phyloP scores from a whole-genome alignment of 805 yeast species.

The Kregervanrija fluxuum region DNA sequence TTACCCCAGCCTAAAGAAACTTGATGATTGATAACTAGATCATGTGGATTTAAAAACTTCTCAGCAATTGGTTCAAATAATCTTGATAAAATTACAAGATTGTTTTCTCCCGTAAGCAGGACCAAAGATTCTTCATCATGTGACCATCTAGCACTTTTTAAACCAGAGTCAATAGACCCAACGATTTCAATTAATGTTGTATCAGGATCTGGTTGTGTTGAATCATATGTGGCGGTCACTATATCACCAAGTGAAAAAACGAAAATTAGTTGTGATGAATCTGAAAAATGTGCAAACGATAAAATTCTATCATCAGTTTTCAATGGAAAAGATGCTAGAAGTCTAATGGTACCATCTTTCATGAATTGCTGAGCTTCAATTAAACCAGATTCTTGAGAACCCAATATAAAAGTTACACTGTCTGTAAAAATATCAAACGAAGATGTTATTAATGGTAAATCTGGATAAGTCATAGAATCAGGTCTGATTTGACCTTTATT shows the following conservation, averaged over 20 bases:
- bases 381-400: constrained; percentile 42
- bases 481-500: constrained; percentile 49
- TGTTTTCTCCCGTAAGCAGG: constrained; percentile 54
- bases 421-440: constrained; percentile 71
- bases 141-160: constrained; percentile 76
- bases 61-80: constrained; percentile 76
- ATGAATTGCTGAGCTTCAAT: constrained; percentile 73
- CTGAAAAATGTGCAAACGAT: constrained; percentile 63
- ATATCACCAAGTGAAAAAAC: constrained; percentile 75
- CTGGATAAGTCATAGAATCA: constrained; percentile 56
- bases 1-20: constrained; percentile 99
- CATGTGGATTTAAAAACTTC: constrained; percentile 47
- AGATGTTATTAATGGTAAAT: constrained; percentile 44
- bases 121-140: constrained; percentile 84
- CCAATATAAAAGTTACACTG: constrained; percentile 59
- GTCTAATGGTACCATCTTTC: constrained; percentile 51
- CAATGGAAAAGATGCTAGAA: constrained; percentile 56
- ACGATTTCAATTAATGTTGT: constrained; percentile 63
- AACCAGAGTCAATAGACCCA: constrained; percentile 75
- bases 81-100: constrained; percentile 62
- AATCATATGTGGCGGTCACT: constrained; percentile 55
- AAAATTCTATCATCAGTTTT: constrained; percentile 37
- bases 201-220: constrained; percentile 36
- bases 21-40: constrained; percentile 65
- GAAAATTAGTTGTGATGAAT: constrained; percentile 55